These are phyloP conservation scores for Penicillium occitanis DNA, from an alignment of 2,329 filamentous ascomycete species.

Conservation along the genomic window DNA sequence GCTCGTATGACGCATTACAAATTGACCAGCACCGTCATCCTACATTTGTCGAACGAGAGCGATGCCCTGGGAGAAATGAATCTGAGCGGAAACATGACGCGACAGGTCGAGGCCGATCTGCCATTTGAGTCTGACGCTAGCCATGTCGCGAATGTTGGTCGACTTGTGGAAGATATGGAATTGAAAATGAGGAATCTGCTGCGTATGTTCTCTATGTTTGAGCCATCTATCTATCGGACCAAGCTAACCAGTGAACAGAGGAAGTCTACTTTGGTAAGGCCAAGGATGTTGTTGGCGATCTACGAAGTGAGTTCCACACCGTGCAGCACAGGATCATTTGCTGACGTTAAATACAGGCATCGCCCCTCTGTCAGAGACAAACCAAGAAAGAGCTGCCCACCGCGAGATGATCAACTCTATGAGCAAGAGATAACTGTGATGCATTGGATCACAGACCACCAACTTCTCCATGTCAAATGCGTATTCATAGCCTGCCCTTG, in stretches of 20 bases:
- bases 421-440: conserved; percentile 27
- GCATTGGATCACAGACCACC: background rate
- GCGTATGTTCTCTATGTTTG: conserved; percentile 48
- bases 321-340: conserved; percentile 20
- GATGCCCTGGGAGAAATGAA: conserved; percentile 79
- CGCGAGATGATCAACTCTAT: conserved; percentile 76
- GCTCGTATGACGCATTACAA: conserved; percentile 94
- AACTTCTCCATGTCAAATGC: background rate
- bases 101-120: conserved; percentile 90
- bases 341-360: conserved; percentile 52
- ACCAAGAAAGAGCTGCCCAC: conserved; percentile 80
- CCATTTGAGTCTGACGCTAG: conserved; percentile 85
- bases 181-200: conserved; percentile 97
- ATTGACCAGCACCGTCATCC: conserved; percentile 92
- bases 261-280: conserved; percentile 99
- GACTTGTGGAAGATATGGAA: conserved; percentile 98
- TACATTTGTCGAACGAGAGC: conserved; percentile 72
- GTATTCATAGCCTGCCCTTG: background rate
- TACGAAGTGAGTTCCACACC: conserved; percentile 64
- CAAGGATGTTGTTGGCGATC: conserved; percentile 94
- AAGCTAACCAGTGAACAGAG: conserved; percentile 48
- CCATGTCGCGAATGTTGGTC: conserved; percentile 93
- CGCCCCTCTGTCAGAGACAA: conserved; percentile 77
- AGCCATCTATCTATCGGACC: conserved; percentile 7
- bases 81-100: conserved; percentile 95